These are phyloP conservation scores for Linnemannia exigua DNA, from an alignment of 192 early-diverging fungal species.

Conservation along the genomic window DNA sequence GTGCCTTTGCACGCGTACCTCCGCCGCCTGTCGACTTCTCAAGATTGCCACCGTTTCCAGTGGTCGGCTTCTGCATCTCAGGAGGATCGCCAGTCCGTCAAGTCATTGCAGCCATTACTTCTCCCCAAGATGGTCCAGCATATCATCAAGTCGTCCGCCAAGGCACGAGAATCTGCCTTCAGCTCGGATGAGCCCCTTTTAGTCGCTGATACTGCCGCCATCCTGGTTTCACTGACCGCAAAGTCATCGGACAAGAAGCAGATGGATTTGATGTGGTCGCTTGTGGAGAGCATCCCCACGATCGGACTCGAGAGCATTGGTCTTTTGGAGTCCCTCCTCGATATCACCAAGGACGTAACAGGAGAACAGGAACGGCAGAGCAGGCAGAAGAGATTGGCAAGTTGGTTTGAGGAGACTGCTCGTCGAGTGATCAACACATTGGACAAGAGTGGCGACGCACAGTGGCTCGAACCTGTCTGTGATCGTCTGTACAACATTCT, in stretches of 20 bases:
- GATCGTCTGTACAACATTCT: constrained; percentile 36
- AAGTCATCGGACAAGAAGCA: constrained; percentile 18
- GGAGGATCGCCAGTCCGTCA: constrained; percentile 36
- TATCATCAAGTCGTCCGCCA: constrained; percentile 3
- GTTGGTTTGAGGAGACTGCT: constrained; percentile 45
- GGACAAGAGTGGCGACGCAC: constrained; percentile 41
- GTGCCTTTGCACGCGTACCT: constrained; percentile 41
- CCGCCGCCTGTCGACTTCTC: constrained; percentile 16
- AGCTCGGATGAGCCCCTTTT: constrained; percentile 15
- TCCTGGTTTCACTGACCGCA: constrained; percentile 34
- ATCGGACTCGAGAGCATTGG: constrained; percentile 37
- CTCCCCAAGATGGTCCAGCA: constrained; percentile 24
- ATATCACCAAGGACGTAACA: constrained; percentile 12
- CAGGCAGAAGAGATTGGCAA: constrained; percentile 31
- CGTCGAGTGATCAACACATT: constrained; percentile 30
- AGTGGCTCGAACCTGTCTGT: constrained; percentile 50
- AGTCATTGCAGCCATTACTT: constrained; percentile 16
- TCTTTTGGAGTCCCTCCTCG: constrained; percentile 28
- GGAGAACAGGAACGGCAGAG: constrained; percentile 17
- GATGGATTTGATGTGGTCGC: constrained; percentile 19
- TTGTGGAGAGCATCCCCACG: constrained; percentile 36
- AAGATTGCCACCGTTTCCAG: neutral
- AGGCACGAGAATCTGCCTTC: neutral
- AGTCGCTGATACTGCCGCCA: constrained; percentile 25
- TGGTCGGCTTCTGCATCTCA: constrained; percentile 42